phyloP scores from a whole-genome alignment of 192 early-diverging fungal species.

The Podila verticillata region DNA sequence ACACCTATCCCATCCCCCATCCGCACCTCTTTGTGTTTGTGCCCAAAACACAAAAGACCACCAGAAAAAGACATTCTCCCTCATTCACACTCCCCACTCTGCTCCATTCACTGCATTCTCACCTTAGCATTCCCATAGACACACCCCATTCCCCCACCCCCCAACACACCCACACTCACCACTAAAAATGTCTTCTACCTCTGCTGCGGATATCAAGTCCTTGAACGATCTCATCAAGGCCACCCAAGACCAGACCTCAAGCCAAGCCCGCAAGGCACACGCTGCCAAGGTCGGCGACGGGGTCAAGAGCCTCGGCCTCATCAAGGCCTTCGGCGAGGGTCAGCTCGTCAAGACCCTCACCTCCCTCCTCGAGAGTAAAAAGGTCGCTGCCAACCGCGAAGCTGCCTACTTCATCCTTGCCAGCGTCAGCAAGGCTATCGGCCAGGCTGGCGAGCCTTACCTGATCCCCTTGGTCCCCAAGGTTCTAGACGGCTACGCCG shows the following conservation, averaged over 20 bases:
- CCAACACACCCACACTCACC: conserved; percentile 1
- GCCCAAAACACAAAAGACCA: background rate
- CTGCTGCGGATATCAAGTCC: conserved; percentile 12
- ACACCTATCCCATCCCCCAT: background rate
- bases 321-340: conserved; percentile 62
- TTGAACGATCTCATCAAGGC: conserved; percentile 54
- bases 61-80: background rate
- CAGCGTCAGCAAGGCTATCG: conserved; percentile 64
- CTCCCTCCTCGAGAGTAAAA: conserved; percentile 73
- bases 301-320: conserved; percentile 66
- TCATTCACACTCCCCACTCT: conserved; percentile 5
- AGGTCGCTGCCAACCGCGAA: conserved; percentile 65
- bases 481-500: conserved; percentile 68
- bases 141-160: background rate
- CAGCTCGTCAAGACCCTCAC: conserved; percentile 65
- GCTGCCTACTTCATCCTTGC: conserved; percentile 65
- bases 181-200: background rate
- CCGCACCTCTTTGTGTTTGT: background rate
- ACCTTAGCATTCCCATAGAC: background rate
- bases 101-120: conserved; percentile 8
- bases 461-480: conserved; percentile 66
- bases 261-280: conserved; percentile 20
- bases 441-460: conserved; percentile 72
- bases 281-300: conserved; percentile 60
- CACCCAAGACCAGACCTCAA: conserved; percentile 34